Base-by-base conservation (phyloP, 257 asterid species). In the Gentiana dahurica region DNA sequence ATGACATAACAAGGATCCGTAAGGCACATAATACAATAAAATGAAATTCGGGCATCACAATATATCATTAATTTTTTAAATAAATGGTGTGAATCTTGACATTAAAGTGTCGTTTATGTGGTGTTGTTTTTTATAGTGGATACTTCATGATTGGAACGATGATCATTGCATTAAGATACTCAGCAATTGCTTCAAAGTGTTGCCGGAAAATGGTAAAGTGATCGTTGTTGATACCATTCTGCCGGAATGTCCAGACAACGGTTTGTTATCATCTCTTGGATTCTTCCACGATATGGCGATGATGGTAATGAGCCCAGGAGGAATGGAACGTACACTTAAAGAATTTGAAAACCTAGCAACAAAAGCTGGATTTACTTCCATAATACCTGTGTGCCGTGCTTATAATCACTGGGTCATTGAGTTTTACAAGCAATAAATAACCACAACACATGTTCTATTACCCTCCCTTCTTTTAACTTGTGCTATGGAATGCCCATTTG, bases 401-500 rank as follows among this genome's bases (percentile, higher is more conserved):
- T 61, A 66, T 57, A 34, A 37, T 58, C 51, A 55, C 49, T 66
- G 73, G 71, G 53, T 71, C 36, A 71, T 71, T 51, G 72, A 66
- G 43, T 61, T 66, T 50, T 43, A 66, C 64, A 62, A 66, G 57
- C 24, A 24, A 24, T 24, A 24, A 24, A 24, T 0, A 24, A 24
- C 24, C 24, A 24, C 24, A 24, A 0, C 24, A 1, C 24, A 24
- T 0, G 24, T 24, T 24, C 24, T 24, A 24, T 24, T 24, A 1
- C 24, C 24, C 24, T 24, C 24, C 24, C 24, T 24, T 24, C 1
- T 24, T 24, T 24, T 24, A 0, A 24, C 24, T 24, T 24, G 24
- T 24, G 24, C 0, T 24, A 24, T 24, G 24, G 24, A 24, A 24
- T 15, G 1, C 24, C 24, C 24, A 24, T 24, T 24, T 24, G 24